Conservation (phyloP, 2,329 filamentous ascomycete species). For the Lojkania enalia region DNA sequence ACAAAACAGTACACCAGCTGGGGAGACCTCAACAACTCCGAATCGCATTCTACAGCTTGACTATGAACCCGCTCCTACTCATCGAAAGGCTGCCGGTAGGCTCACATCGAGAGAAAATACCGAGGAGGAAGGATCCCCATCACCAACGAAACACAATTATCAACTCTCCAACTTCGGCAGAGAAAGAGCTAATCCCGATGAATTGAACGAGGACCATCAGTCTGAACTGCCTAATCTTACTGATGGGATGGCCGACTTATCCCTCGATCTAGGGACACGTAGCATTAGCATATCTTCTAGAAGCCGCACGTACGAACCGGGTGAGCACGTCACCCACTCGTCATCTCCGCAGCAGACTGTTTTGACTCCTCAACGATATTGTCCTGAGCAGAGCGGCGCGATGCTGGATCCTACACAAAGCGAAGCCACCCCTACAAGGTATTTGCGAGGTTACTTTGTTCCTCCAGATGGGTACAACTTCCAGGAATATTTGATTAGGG, state of each 20-base stretch:
- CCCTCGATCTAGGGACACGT: no score
- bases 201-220: conserved; percentile 9
- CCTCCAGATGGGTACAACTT: conserved; percentile 14
- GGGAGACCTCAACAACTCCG: conserved; percentile 7
- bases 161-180: conserved; percentile 10
- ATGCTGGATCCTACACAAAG: no score
- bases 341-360: no score
- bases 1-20: conserved; percentile 6
- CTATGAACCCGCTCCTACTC: conserved; percentile 22
- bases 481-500: conserved; percentile 9
- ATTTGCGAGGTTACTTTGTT: conserved; percentile 16
- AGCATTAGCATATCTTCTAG: no score
- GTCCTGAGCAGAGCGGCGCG: no score
- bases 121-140: conserved; percentile 12
- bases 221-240: conserved; percentile 12
- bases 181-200: conserved; percentile 14
- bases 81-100: neutral
- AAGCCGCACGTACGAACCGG: no score
- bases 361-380: no score
- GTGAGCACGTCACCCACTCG: no score
- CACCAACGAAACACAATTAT: conserved; percentile 15
- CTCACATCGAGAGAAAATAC: conserved; percentile 7
- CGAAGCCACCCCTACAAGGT: conserved; percentile 8
- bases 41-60: conserved; percentile 21
- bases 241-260: conserved; percentile 19